These are phyloP conservation scores for Histomonas meleagridis DNA, from an alignment of 208 protist genomes.

Conservation along the genomic window DNA sequence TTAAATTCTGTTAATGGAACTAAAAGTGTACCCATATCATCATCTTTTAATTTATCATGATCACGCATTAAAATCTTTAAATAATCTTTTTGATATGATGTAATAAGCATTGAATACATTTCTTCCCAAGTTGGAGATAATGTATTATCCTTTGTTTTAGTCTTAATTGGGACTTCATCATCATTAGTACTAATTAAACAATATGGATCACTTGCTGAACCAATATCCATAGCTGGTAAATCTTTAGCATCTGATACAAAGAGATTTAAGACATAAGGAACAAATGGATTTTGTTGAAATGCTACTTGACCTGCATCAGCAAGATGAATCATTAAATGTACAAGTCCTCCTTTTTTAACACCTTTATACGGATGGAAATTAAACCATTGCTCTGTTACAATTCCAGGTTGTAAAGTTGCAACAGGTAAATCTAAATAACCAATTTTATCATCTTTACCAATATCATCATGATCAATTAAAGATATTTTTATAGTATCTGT, in stretches of 20 bases:
- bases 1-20: background rate
- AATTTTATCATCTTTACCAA: background rate
- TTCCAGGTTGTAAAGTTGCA: background rate
- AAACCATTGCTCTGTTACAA: background rate
- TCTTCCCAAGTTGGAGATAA: background rate
- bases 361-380: background rate
- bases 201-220: background rate
- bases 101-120: background rate
- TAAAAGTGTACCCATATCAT: background rate
- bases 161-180: background rate
- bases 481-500: background rate
- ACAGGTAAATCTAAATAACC: background rate
- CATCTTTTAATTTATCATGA: background rate
- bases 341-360: background rate
- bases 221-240: background rate
- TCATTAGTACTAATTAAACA: background rate
- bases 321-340: background rate
- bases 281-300: no score
- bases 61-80: background rate
- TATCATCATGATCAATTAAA: background rate
- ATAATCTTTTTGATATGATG: no score
- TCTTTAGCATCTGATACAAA: no score
- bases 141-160: background rate
- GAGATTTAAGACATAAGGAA: no score
- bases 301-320: no score